phyloP scores from a whole-genome alignment of 805 yeast genomes.

The Suhomyces emberorum region DNA sequence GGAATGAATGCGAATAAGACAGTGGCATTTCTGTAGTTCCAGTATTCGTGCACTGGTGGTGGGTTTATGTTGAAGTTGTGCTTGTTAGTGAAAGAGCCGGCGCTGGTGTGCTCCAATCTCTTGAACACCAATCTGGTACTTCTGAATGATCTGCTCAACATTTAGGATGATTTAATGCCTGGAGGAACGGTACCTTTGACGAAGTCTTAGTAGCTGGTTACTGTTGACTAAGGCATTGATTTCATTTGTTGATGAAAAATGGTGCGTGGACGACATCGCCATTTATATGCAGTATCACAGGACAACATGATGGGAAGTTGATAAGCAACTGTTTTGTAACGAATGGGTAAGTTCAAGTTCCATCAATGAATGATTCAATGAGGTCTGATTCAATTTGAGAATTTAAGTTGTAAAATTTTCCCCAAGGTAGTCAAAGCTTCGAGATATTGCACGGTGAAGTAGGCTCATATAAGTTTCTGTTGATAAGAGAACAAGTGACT shows the following conservation, averaged over 20 bases:
- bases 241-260: slow-evolving; percentile 6
- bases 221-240: slow-evolving; percentile 3
- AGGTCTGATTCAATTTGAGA: too few relatives aligned
- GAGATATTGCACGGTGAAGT: too few relatives aligned
- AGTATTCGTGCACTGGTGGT: slow-evolving; percentile 45
- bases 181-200: neutral
- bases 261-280: slow-evolving; percentile 2
- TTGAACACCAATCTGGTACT: slow-evolving; percentile 20
- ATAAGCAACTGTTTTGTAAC: too few relatives aligned
- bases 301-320: too few relatives aligned
- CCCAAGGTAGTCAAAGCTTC: too few relatives aligned
- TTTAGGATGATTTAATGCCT: slow-evolving; percentile 9
- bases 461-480: too few relatives aligned
- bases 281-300: too few relatives aligned
- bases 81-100: slow-evolving; percentile 40
- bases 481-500: too few relatives aligned
- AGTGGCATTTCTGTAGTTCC: slow-evolving; percentile 38
- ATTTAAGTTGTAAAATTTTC: too few relatives aligned
- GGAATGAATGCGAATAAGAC: slow-evolving; percentile 39
- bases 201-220: too few relatives aligned
- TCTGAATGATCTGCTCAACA: slow-evolving; percentile 28
- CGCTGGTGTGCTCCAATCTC: slow-evolving; percentile 27
- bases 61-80: slow-evolving; percentile 41
- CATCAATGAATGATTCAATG: too few relatives aligned
- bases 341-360: too few relatives aligned